These are phyloP conservation scores for Venturia carpophila DNA, from an alignment of 2,329 filamentous ascomycete genomes.

Conservation along the genomic window DNA sequence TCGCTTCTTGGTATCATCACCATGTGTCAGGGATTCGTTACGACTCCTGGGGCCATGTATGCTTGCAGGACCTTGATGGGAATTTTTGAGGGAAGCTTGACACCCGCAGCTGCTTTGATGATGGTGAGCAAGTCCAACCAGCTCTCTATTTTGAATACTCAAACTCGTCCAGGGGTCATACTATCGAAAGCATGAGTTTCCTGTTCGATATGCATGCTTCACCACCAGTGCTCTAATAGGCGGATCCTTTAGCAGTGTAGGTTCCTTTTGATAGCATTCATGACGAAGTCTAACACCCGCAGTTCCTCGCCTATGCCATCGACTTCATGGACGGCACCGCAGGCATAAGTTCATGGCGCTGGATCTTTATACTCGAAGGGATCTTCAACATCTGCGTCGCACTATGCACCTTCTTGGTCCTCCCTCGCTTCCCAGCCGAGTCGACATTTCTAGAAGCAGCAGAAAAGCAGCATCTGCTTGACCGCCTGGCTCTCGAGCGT, in stretches of 20 bases:
- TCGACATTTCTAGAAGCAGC: slow-evolving; percentile 40
- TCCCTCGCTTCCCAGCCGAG: slow-evolving; percentile 38
- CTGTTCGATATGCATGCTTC: slow-evolving; percentile 36
- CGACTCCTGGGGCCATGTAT: slow-evolving; percentile 30
- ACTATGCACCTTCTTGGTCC: slow-evolving; percentile 25
- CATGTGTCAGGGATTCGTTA: slow-evolving; percentile 31
- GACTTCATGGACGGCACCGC: slow-evolving; percentile 27
- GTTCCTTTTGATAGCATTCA: background rate
- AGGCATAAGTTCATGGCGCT: slow-evolving; percentile 28
- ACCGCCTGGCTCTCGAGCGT: slow-evolving; percentile 36
- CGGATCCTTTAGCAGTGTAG: slow-evolving; percentile 33
- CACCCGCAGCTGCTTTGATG: slow-evolving; percentile 30
- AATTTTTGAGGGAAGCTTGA: slow-evolving; percentile 35
- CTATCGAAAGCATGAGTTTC: slow-evolving; percentile 38
- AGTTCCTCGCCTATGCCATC: slow-evolving; percentile 34
- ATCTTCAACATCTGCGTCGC: slow-evolving; percentile 25
- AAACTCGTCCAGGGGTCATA: slow-evolving; percentile 25
- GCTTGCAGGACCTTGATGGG: slow-evolving; percentile 32
- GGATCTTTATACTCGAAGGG: slow-evolving; percentile 30
- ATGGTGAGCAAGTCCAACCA: slow-evolving; percentile 21
- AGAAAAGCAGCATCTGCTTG: slow-evolving; percentile 38
- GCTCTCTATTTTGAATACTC: background rate
- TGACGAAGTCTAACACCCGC: background rate
- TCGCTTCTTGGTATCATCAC: slow-evolving; percentile 33
- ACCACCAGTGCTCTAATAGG: slow-evolving; percentile 33